Evolutionary conservation across 352 stramenopile species (phyloP).

Genomic region (Albugo candida): DNA sequence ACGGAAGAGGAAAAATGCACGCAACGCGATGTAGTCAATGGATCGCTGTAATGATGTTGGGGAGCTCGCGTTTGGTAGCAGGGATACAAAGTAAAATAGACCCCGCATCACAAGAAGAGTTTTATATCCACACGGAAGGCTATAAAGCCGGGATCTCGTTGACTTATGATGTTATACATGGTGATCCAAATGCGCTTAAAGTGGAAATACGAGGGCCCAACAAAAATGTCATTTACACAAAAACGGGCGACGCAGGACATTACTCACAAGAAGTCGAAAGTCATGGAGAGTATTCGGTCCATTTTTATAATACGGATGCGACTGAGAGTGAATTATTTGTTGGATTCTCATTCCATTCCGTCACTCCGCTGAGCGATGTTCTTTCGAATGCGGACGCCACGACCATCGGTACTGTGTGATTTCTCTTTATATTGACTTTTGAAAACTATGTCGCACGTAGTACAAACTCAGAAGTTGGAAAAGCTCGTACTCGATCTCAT

Average conservation of each 20-base stretch:
- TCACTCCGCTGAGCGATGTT: slow-evolving; percentile 69
- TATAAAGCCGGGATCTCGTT: slow-evolving; percentile 74
- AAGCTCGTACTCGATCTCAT: slow-evolving; percentile 74
- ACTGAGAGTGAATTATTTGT: slow-evolving; percentile 48
- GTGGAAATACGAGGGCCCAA: slow-evolving; percentile 43
- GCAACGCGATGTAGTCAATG: too few relatives aligned
- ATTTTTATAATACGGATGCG: slow-evolving; percentile 46
- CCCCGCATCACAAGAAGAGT: slow-evolving; percentile 22
- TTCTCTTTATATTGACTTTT: background rate
- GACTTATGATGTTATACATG: slow-evolving; percentile 64
- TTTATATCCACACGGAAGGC: slow-evolving; percentile 39
- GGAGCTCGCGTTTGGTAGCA: too few relatives aligned
- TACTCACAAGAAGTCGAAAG: slow-evolving; percentile 35
- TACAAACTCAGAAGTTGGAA: slow-evolving; percentile 74
- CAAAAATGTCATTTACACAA: slow-evolving; percentile 29
- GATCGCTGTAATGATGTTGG: too few relatives aligned
- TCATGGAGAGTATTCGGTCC: slow-evolving; percentile 37
- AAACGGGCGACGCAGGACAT: slow-evolving; percentile 26
- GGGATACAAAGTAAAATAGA: too few relatives aligned
- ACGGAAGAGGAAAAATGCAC: too few relatives aligned
- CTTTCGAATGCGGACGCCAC: slow-evolving; percentile 74
- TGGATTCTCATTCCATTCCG: slow-evolving; percentile 73
- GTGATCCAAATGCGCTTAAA: slow-evolving; percentile 47
- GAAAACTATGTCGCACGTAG: slow-evolving; percentile 9
- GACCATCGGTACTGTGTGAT: slow-evolving; percentile 47